These are phyloP conservation scores for Fragaria vesca DNA, from an alignment of 306 rosid species.

Conservation along the genomic window DNA sequence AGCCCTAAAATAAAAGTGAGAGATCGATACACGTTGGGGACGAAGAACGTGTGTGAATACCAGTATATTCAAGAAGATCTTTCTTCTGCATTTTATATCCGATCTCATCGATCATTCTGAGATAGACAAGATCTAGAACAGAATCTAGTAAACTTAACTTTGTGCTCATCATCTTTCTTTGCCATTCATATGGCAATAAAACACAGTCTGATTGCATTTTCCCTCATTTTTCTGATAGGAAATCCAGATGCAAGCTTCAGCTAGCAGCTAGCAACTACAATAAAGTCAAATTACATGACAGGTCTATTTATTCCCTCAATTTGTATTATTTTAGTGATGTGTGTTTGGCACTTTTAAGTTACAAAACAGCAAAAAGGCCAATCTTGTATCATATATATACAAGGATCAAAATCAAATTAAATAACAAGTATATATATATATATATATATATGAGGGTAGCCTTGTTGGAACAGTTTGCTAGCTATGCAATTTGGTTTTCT, in stretches of 20 bases:
- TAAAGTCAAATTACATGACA: conserved; percentile 21
- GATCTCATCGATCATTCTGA: not conserved
- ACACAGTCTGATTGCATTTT: not conserved
- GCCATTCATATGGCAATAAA: conserved; percentile 3
- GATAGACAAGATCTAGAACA: conserved; percentile 16
- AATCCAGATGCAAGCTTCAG: not conserved
- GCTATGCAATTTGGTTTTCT: not conserved
- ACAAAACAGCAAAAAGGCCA: conserved; percentile 4
- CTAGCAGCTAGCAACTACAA: not conserved
- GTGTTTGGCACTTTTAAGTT: not conserved
- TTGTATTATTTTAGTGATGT: conserved; percentile 1
- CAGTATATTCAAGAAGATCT: conserved; percentile 1
- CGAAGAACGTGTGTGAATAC: conserved; percentile 1
- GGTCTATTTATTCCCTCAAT: conserved; percentile 18
- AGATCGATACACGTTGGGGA: not conserved
- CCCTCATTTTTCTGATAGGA: not conserved
- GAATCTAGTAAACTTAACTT: conserved; percentile 11
- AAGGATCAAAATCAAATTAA: not conserved
- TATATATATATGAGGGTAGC: not conserved
- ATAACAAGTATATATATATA: not conserved
- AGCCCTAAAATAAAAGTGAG: not conserved
- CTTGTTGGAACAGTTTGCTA: not conserved
- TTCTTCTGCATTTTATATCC: not conserved
- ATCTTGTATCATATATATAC: conserved; percentile 11
- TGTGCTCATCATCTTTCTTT: not conserved